phyloP scores from a whole-genome alignment of 768 basidiomycete genomes.

The Trametes maxima region DNA sequence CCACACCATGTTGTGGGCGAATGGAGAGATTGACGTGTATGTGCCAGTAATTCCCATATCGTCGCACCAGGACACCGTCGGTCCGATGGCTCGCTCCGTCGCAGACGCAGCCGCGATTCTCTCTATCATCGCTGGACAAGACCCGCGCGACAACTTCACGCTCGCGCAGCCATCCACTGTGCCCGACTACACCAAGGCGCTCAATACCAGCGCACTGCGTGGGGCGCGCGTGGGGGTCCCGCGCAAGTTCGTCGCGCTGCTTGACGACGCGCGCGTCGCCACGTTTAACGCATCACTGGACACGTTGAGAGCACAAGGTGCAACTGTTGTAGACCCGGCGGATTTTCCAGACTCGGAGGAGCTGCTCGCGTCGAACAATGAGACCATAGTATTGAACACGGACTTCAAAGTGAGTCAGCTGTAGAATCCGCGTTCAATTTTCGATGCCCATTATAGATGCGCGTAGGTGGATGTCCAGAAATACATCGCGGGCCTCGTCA shows the following conservation, averaged over 20 bases:
- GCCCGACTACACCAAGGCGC: slow-evolving; percentile 56
- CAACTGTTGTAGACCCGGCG: slow-evolving; percentile 60
- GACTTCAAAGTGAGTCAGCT: slow-evolving; percentile 56
- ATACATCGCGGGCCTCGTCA: slow-evolving; percentile 47
- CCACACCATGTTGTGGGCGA: background rate
- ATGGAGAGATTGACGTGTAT: slow-evolving; percentile 26
- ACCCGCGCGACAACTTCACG: slow-evolving; percentile 44
- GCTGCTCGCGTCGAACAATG: slow-evolving; percentile 46
- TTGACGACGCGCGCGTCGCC: slow-evolving; percentile 29
- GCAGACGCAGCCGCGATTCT: slow-evolving; percentile 38
- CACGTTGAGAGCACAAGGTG: slow-evolving; percentile 41
- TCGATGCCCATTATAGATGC: background rate
- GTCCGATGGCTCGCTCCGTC: slow-evolving; percentile 38
- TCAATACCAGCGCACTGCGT: slow-evolving; percentile 47
- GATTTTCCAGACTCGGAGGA: slow-evolving; percentile 59
- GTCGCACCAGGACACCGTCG: slow-evolving; percentile 39
- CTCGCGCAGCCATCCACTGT: slow-evolving; percentile 47
- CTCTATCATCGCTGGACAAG: slow-evolving; percentile 42
- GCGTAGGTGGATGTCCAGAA: slow-evolving; percentile 51
- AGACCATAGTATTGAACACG: slow-evolving; percentile 52
- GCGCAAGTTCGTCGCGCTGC: slow-evolving; percentile 35
- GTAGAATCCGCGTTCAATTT: no score
- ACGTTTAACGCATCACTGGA: slow-evolving; percentile 44
- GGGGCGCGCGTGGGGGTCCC: slow-evolving; percentile 49
- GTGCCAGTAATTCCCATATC: slow-evolving; percentile 43